Conservation (phyloP, 768 basidiomycete genomes). For the Flagelloscypha sp. region DNA sequence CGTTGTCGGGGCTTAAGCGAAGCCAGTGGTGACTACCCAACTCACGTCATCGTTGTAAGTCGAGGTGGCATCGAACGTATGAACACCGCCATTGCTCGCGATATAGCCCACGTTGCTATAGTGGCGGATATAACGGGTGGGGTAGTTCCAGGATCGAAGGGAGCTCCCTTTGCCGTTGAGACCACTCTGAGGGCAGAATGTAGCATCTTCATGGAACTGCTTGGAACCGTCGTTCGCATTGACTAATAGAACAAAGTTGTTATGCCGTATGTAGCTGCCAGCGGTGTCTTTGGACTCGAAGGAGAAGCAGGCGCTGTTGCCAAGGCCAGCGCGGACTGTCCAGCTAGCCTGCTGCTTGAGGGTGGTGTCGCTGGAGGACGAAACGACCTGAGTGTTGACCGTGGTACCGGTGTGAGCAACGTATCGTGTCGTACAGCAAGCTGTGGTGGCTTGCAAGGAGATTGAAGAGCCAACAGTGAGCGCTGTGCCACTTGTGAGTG, state of each 20-base stretch:
- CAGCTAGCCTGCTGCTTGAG: constrained; percentile 6
- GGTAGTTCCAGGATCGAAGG: constrained; percentile 6
- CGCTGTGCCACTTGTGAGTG: constrained; percentile 5
- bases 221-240: too few species aligned
- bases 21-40: constrained; percentile 5
- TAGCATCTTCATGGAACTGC: constrained; percentile 7
- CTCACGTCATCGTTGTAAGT: constrained; percentile 5
- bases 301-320: constrained; percentile 6
- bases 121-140: constrained; percentile 7
- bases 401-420: constrained; percentile 7
- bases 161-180: constrained; percentile 8
- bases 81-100: constrained; percentile 2
- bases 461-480: constrained; percentile 5
- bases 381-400: constrained; percentile 7
- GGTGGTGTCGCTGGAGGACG: constrained; percentile 3
- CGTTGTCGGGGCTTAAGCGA: constrained; percentile 7
- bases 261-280: constrained; percentile 6
- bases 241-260: constrained; percentile 2
- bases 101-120: neutral
- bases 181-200: constrained; percentile 6
- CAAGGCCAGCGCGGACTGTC: constrained; percentile 8
- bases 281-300: constrained; percentile 4
- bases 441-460: constrained; percentile 8
- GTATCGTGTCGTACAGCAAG: constrained; percentile 6
- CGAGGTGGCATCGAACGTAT: constrained; percentile 4